These are phyloP conservation scores for Catharanthus roseus DNA, from an alignment of 257 asterid species.

Conservation along the genomic window DNA sequence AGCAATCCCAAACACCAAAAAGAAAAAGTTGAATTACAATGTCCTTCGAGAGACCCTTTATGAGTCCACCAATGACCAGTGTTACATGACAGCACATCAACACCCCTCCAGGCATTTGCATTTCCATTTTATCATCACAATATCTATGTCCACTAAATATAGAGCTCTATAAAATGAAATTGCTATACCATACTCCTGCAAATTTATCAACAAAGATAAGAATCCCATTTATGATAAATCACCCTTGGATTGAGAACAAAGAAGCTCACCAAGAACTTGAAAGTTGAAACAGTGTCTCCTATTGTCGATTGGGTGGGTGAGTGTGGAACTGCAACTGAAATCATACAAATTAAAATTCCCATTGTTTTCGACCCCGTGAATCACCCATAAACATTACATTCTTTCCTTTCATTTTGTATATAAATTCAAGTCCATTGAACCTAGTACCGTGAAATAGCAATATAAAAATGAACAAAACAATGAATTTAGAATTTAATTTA, in stretches of 20 bases:
- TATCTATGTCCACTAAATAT: conserved; percentile 78
- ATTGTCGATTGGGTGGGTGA: conserved; percentile 53
- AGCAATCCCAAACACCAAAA: neutral
- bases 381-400: conserved; percentile 95
- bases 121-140: conserved; percentile 64
- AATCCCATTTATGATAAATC: conserved; percentile 1
- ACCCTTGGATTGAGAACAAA: neutral
- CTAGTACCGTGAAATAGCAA: conserved; percentile 2
- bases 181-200: conserved; percentile 72
- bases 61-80: conserved; percentile 99
- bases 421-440: conserved; percentile 36
- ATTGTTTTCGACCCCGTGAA: conserved; percentile 85
- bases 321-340: conserved; percentile 49
- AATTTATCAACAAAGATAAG: neutral
- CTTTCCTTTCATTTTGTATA: conserved; percentile 33
- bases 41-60: conserved; percentile 82
- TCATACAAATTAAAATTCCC: conserved; percentile 89
- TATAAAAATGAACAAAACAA: neutral
- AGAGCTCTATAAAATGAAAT: conserved; percentile 82
- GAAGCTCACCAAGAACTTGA: conserved; percentile 58
- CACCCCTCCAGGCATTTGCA: conserved; percentile 74
- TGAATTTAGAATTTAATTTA: neutral
- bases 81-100: conserved; percentile 77
- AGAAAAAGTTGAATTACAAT: neutral
- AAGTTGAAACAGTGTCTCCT: conserved; percentile 70